These are phyloP conservation scores for Xylariomycetidae sp. DNA, from an alignment of 2,329 filamentous ascomycete genomes.

Conservation along the genomic window DNA sequence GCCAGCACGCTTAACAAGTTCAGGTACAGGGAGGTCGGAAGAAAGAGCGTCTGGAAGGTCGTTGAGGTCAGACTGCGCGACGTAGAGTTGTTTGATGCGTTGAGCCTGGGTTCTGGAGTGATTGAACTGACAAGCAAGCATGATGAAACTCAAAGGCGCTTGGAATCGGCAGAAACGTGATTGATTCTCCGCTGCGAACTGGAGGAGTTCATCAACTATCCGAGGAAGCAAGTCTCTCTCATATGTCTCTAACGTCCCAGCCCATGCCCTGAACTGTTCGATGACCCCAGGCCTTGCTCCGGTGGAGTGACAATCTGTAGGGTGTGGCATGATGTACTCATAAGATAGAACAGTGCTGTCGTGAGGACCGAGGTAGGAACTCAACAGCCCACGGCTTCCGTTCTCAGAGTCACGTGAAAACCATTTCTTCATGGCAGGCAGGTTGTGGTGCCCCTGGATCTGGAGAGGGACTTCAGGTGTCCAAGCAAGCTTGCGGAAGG, in stretches of 20 bases:
- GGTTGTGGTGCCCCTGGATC: slow-evolving; percentile 10
- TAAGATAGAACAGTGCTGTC: slow-evolving; percentile 20
- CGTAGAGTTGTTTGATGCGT: slow-evolving; percentile 55
- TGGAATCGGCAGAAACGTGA: slow-evolving; percentile 49
- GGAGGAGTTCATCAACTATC: slow-evolving; percentile 22
- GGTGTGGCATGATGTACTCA: slow-evolving; percentile 15
- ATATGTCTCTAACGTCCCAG: slow-evolving; percentile 5
- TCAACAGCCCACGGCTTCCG: slow-evolving; percentile 8
- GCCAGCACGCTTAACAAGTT: slow-evolving; percentile 55
- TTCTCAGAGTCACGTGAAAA: slow-evolving; percentile 11
- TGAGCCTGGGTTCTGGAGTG: slow-evolving; percentile 5
- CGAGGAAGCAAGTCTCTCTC: slow-evolving; percentile 2
- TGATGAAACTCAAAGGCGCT: slow-evolving; percentile 59
- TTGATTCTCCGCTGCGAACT: slow-evolving; percentile 9
- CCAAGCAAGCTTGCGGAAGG: slow-evolving; percentile 17
- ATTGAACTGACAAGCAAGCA: slow-evolving; percentile 51
- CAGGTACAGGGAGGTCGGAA: slow-evolving; percentile 62
- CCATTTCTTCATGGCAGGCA: slow-evolving; percentile 22
- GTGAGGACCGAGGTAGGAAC: slow-evolving; percentile 14
- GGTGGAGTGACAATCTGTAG: neutral
- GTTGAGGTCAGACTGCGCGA: slow-evolving; percentile 72
- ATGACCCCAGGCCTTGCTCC: slow-evolving; percentile 3
- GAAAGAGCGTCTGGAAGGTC: slow-evolving; percentile 60
- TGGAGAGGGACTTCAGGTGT: slow-evolving; percentile 13
- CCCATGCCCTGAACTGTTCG: slow-evolving; percentile 15